Conservation (phyloP, 768 basidiomycete species). For the Mycena indigotica region DNA sequence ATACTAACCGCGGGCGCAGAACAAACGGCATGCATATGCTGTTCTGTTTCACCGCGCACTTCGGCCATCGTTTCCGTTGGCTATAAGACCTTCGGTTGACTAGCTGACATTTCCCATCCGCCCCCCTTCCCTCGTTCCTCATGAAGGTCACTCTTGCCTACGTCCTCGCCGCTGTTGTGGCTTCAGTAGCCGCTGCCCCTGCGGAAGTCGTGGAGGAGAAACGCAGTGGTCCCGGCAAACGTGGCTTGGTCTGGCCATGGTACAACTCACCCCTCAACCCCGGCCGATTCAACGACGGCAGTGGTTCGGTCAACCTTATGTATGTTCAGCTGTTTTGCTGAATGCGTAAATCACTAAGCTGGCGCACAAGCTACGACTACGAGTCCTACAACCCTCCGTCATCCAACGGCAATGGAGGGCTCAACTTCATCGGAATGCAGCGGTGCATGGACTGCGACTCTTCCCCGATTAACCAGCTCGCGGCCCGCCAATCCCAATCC, state of each 20-base stretch:
- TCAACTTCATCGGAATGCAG: slow-evolving; percentile 43
- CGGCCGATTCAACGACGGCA: slow-evolving; percentile 30
- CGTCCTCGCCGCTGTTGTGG: slow-evolving; percentile 4
- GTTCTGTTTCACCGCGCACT: too few relatives aligned
- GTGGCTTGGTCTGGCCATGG: slow-evolving; percentile 40
- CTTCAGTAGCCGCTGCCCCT: slow-evolving; percentile 18
- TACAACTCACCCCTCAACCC: slow-evolving; percentile 32
- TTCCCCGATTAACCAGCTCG: slow-evolving; percentile 35
- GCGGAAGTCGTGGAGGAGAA: too few relatives aligned
- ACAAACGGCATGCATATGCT: too few relatives aligned
- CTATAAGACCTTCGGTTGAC: too few relatives aligned
- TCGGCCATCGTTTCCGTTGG: too few relatives aligned
- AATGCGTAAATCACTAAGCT: not conserved
- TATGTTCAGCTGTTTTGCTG: not conserved
- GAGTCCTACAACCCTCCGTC: slow-evolving; percentile 38
- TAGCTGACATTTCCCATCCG: too few relatives aligned
- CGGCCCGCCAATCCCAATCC: slow-evolving; percentile 31
- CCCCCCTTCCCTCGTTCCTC: too few relatives aligned
- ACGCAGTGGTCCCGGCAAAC: slow-evolving; percentile 35
- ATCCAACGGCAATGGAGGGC: slow-evolving; percentile 38
- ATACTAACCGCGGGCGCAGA: too few relatives aligned
- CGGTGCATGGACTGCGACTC: slow-evolving; percentile 39
- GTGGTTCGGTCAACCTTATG: slow-evolving; percentile 34
- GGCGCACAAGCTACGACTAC: slow-evolving; percentile 37
- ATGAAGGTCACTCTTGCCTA: slow-evolving; percentile 15